Conservation (phyloP, 768 basidiomycete species). For the Pleurotus pulmonarius region DNA sequence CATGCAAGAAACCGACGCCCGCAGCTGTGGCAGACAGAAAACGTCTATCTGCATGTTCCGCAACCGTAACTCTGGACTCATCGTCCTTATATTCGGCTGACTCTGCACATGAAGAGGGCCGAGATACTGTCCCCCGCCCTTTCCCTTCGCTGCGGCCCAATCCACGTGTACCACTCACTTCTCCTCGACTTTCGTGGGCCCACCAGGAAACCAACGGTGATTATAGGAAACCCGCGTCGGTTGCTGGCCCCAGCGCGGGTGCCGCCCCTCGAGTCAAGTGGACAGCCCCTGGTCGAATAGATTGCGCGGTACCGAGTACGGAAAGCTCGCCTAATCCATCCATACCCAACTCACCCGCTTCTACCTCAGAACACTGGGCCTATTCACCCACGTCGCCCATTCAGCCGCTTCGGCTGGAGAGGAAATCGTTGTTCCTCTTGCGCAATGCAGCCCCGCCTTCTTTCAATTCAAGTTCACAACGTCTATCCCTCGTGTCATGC, state of each 20-base stretch:
- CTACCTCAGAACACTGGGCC: too few relatives aligned
- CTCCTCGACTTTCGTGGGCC: too few relatives aligned
- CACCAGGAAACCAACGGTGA: too few relatives aligned
- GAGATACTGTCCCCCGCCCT: too few relatives aligned
- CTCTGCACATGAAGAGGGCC: constrained; percentile 16
- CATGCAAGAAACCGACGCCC: background rate
- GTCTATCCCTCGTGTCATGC: background rate
- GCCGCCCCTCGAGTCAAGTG: too few relatives aligned
- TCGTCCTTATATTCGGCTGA: constrained; percentile 5
- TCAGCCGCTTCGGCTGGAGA: background rate
- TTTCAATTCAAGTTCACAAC: background rate
- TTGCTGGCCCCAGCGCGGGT: too few relatives aligned
- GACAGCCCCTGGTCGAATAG: too few relatives aligned
- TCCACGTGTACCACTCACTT: too few relatives aligned
- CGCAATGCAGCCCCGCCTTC: background rate
- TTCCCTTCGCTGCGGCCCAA: background rate
- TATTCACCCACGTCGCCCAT: background rate
- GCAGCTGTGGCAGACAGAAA: background rate
- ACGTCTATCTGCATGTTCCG: background rate
- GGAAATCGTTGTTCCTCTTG: background rate
- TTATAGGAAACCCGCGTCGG: too few relatives aligned
- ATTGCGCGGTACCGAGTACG: too few relatives aligned
- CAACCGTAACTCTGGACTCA: background rate
- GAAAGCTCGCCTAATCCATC: too few relatives aligned
- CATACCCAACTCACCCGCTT: too few relatives aligned